Evolutionary conservation across 129 eudicot species (phyloP), one percentile per base, ranked within the genome.

Genomic region (Centaurea solstitialis): DNA sequence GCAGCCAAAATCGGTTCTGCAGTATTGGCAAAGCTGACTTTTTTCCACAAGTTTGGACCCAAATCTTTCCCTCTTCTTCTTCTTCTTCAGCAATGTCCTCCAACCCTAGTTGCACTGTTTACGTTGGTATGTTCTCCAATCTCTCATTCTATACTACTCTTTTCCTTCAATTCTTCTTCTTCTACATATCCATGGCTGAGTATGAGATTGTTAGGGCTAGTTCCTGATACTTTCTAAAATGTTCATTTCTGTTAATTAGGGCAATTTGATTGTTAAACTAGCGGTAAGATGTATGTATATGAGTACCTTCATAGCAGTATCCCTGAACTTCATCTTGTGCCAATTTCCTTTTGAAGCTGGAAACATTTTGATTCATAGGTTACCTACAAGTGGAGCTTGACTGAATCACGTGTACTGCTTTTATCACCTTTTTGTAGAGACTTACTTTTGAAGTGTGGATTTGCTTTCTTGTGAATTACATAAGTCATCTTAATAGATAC

Each of bases 31-130:
- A 53, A 22, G 64, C 65, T 57, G 22, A 57, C 65, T 57, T 57
- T 57, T 15, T 15, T 15, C 9, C 9, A 64, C 30, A 10, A 7
- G 30, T 64, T 64, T 76, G 22, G 9, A 57, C 53, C 35, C 39
- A 41, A n/a, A 57, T 61, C 22, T 38, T 20, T 65, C 43, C 65
- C 76, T 39, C 75, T 33, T 28, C 75, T 78, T 68, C 73, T 3
- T 3, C 23, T 8, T 61, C 74, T 10, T 4, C 77, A 40, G 69
- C 33, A 22, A 79, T 79, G 82, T 59, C 79, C 59, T 74, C 84
- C 22, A 81, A 81, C 84, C 84, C 84, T 81, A 81, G 38, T 67
- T 65, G 35, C 84, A 74, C 79, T 2, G 84, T 81, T 21, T 81
- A 81, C 84, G 30, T 81, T 17, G 84, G 84, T 81, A 73, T 28